Evolutionary conservation across 208 protist species (phyloP), one percentile per base, ranked within the genome.

Genomic region (Trypanosoma theileri): DNA sequence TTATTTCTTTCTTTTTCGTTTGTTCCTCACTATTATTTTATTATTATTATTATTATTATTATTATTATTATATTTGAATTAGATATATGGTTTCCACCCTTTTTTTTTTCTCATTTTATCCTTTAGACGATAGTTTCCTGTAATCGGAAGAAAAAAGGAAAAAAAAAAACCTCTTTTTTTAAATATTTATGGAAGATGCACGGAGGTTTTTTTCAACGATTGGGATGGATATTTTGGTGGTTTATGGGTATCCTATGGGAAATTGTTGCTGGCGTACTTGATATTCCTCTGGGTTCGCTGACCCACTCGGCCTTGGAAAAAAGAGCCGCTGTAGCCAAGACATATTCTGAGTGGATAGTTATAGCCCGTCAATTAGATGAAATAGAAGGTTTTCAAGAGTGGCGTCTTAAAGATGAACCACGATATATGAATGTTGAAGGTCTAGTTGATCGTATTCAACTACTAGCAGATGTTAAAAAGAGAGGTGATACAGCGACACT

Each of bases 311-410:
- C 64, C 13, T 67, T 84, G 24, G 28, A 53, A 17, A 66, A 62
- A 19, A 71, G 66, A 44, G 66, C 71, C 35, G 53, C 44, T 31
- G 44, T 45, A 19, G 58, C 74, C 16, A 52, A 21, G 31, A 73
- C 77, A 28, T 91, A 85, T 58, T 53, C 63, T 45, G 77, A 85
- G 45, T 88, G 85, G 85, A 60, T 77, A 22, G 70, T 56, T 24
- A 66, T 80, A 26, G 78, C 77, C 41, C 59, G 73, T 48, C 69
- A 77, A 58, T 66, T 92, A 31, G 76, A 86, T 53, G 78, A 92
- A 21, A 50, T 89, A 31, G 66, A 92, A 41, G 84, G 74, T 50
- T 85, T 83, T 75, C 65, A 79, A 54, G 41, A 69, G 50, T 88
- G 82, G 81, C 61, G 81, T 58, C 71, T 75, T 9, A 50, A 82